Evolutionary conservation across 192 early-diverging fungal genomes (phyloP).

Genomic region (Linderina pennispora): DNA sequence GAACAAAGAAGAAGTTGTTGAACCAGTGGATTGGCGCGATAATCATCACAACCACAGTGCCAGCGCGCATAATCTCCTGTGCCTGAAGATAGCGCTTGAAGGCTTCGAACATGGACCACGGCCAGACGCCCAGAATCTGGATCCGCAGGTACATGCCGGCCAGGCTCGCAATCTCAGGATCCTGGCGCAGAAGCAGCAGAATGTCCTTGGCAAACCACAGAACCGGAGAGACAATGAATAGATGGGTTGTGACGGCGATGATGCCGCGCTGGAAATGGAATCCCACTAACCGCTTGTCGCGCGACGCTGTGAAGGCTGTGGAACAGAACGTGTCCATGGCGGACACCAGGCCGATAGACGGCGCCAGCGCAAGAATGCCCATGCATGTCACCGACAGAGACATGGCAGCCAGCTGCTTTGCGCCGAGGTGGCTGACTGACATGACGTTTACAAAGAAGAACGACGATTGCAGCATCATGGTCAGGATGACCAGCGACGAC

Average conservation of each 20-base stretch:
- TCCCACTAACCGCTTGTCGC: constrained; percentile 53
- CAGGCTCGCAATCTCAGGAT: constrained; percentile 56
- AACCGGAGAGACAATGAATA: constrained; percentile 62
- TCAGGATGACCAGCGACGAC: constrained; percentile 17
- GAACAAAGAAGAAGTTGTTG: constrained; percentile 73
- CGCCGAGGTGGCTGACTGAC: constrained; percentile 52
- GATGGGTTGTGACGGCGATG: constrained; percentile 58
- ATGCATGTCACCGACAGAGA: constrained; percentile 60
- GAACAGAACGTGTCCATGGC: constrained; percentile 65
- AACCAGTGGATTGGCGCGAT: constrained; percentile 65
- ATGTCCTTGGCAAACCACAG: constrained; percentile 66
- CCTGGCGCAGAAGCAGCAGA: constrained; percentile 66
- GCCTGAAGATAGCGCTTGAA: constrained; percentile 75
- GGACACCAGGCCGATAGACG: constrained; percentile 52
- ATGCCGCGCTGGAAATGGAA: constrained; percentile 67
- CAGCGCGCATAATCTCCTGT: constrained; percentile 80
- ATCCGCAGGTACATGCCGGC: constrained; percentile 57
- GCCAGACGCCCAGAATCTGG: constrained; percentile 63
- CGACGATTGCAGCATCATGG: constrained; percentile 51
- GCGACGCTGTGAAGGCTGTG: constrained; percentile 55
- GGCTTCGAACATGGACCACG: constrained; percentile 72
- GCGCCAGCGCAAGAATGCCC: constrained; percentile 52
- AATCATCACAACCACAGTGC: constrained; percentile 60
- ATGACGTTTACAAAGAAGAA: constrained; percentile 58
- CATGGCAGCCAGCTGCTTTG: constrained; percentile 55